Conservation (phyloP, 495 filamentous ascomycete species). For the Xylaria palmicola region DNA sequence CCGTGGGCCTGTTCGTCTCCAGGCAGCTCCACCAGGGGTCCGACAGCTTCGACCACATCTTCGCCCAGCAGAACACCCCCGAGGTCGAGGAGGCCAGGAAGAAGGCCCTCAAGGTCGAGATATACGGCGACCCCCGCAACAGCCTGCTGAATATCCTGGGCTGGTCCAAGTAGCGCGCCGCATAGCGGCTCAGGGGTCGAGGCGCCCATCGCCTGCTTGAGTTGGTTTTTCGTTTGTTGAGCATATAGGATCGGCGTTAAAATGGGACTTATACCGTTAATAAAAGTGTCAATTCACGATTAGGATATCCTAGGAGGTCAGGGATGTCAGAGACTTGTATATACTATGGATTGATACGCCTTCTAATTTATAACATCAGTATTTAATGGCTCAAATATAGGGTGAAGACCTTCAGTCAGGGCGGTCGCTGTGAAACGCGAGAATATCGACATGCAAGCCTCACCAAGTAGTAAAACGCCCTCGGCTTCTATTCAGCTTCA, state of each 20-base stretch:
- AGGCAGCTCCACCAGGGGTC: slow-evolving; percentile 33
- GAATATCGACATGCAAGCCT: no score
- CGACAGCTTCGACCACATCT: slow-evolving; percentile 38
- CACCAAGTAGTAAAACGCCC: no score
- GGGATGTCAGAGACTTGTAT: no score
- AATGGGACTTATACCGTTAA: background rate
- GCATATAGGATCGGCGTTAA: slow-evolving; percentile 6
- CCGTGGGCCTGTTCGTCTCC: slow-evolving; percentile 32
- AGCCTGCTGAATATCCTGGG: slow-evolving; percentile 39
- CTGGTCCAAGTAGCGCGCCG: slow-evolving; percentile 25
- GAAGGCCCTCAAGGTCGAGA: slow-evolving; percentile 28
- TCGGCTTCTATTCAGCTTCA: no score
- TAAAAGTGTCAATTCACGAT: background rate
- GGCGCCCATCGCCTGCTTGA: background rate
- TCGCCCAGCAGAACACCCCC: slow-evolving; percentile 41
- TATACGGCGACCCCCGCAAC: slow-evolving; percentile 40
- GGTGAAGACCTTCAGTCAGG: no score
- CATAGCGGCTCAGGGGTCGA: background rate
- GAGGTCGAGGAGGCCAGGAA: slow-evolving; percentile 33
- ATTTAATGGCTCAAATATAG: no score
- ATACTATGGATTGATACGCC: no score
- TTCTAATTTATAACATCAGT: no score
- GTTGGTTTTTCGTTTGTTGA: slow-evolving; percentile 4
- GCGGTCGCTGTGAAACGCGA: no score
- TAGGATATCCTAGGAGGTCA: background rate